Base-by-base conservation (phyloP, 2,329 filamentous ascomycete genomes). In the Epichloe festucae region DNA sequence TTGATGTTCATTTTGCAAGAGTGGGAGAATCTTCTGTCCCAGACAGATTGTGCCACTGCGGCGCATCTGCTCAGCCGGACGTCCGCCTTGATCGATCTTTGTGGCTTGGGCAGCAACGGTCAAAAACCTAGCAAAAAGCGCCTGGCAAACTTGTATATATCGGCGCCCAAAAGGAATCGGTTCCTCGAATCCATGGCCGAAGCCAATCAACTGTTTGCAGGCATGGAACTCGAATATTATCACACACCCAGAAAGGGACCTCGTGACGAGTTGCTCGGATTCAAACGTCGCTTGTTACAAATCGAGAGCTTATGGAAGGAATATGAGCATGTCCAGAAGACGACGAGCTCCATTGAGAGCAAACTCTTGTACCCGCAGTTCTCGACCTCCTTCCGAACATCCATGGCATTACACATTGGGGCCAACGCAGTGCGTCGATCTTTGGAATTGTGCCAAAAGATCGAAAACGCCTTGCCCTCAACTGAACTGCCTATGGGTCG, bases 81-180 rank as follows among this genome's bases (percentile, higher is more conserved):
- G 5, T 58, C 59, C 23, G 63, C 64, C 3, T 55, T 71, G 8
- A 56, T 74, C 15, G 59, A 74, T 23, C 60, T 69, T 2, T 67
- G 65, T 19, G 67, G 67, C 3, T 54, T 69, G 34, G 53, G 46
- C 17, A 44, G 15, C 4, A 50, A 31, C n/a, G 50, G 48, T 5
- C 36, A 19, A 6, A 35, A 44, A 21, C 51, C 54, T 4, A 52
- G 57, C 11, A 52, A 50, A 15, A 52, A 54, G 7, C 49, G 50
- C 39, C 48, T 67, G 23, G 47, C 50, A n/a, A 63, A 60, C 31
- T 46, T 69, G 36, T 56, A 55, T 7, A 60, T 67, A 34, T 62
- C 62, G 1, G 48, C 21, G 8, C 34, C 36, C 7, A 52, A 55
- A 36, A 58, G 65, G 21, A 19, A 40, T 3, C 54, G 43, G 11